Evolutionary conservation across 2,329 filamentous ascomycete genomes (phyloP), one percentile per base, ranked within the genome.

Genomic region (Penicillium janthinellum): DNA sequence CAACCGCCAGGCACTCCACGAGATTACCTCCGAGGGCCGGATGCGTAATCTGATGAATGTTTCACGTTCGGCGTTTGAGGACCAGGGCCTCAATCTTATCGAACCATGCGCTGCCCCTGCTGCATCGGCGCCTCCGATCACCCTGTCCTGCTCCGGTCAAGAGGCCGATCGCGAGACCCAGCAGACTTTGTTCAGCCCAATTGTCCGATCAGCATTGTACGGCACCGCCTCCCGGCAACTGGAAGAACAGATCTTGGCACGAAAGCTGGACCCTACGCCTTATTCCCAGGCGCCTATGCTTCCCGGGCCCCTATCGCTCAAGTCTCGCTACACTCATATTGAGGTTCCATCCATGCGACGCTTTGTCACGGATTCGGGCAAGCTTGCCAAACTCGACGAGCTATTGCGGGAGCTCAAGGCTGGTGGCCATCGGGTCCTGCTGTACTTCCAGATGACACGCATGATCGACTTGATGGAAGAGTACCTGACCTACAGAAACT

Each of bases 401-500:
- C 83, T 99, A 17, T 84, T 99, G 14, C 90, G 90, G 74, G 86
- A 92, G 75, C 88, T 99, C 71, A 99, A 98, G 83, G 90, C 92
- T 63, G 91, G 90, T 64, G 90, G 90, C 38, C 95, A 99, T 70
- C 92, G 95, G 71, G 95, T 99, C 22, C 83, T 99, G 56, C 82
- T 99, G 20, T 99, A 99, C 83, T 99, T 99, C 90, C 95, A 99
- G 82, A 99, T 99, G 95, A 99, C 95, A 4, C 90, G 91, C 73
- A 99, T 99, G 95, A 98, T 99, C 73, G 94, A 99, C 75, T 82
- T 99, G 61, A 98, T 98, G 91, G 95, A 99, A 76, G 95, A 99
- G 78, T 99, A 98, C 70, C 83, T 99, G 60, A 98, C 95, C 0
- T 98, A 98, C 80, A 91, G 95, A 75, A 97, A 98, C 79, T 98